Evolutionary conservation across 2,329 filamentous ascomycete genomes (phyloP), one percentile per base, ranked within the genome.

Genomic region (Thelonectria rubi): DNA sequence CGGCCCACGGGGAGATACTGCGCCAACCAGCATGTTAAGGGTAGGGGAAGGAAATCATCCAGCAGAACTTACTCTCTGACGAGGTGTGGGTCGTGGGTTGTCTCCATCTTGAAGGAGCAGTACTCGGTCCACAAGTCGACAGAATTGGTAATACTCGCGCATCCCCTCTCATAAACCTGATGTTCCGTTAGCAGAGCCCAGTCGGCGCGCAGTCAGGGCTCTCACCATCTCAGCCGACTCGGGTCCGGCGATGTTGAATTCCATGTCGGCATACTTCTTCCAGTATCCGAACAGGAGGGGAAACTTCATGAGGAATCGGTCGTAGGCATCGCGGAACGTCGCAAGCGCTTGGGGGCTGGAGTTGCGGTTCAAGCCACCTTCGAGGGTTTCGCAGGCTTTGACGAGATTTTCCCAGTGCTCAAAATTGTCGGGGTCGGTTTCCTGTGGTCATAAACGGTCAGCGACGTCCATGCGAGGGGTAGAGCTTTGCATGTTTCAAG

Each of bases 191-290:
- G 50, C 43, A 14, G 37, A 24, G 37, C 56, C 32, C 54, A 26
- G 39, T 32, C 12, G 24, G 34, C 49, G 39, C 14, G 40, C 37
- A 17, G 55, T 54, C 5, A 37, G 39, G 15, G n/a, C 34, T 66
- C 85, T 73, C 77, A 97, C 93, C 91, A 97, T 96, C 78, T 98
- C 95, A 55, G 95, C 95, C 45, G 94, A 94, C 81, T 99, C 95
- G 5, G 95, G 96, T 17, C 95, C 95, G 5, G 93, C 93, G 67
- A 99, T 97, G 52, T 93, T 93, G 80, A 99, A 99, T 75, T 99
- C 95, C 66, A 97, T 85, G 73, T 98, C 94, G 73, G 95, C 95
- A 84, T 98, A 99, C 77, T 97, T 98, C 82, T 98, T 98, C 95
- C 95, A 99, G 81, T 98, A 99, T 54, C 94, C 95, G 73, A 98